Base-by-base conservation (phyloP, 1,284 basidiomycete genomes). In the Trichosporon coremiiforme region DNA sequence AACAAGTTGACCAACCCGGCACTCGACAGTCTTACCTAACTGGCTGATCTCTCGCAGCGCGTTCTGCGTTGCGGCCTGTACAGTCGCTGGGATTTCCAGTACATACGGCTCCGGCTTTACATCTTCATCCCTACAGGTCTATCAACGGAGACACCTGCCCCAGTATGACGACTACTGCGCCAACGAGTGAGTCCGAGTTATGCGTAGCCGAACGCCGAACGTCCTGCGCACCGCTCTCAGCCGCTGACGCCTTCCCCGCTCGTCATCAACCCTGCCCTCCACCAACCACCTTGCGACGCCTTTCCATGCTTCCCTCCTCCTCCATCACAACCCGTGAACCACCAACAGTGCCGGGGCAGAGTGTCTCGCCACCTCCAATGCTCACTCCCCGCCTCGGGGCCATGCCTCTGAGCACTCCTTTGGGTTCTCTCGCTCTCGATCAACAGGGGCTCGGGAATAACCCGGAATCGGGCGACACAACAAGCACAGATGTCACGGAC, bases 261-360 rank as follows among this genome's bases (percentile, higher is more conserved):
- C 57, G 57, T 62, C 57, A 62, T 62, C 57, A 33, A 62, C 57
- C 31, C 57, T 62, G 31, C 57, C 50, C 65, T 53, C 65, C 36
- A 53, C 20, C 65, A 35, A 20, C 65, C 47, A n/a, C 50, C 8
- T 35, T 25, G 20, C 12, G 38, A 13, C 66, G 20, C 57, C 12
- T 17, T 45, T 25, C 38, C 25, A 4, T 57, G n/a, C 35, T 57
- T 22, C 22, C 15, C 35, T 10, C 57, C 50, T 12, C 20, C 6
- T 62, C 57, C 29, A 62, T 62, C 57, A 64, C 36, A 12, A 36
- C 12, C 17, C 35, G 12, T 22, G 6, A 64, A 41, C 15, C 47
- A 15, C 57, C 50, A 41, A 15, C 71, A 69, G 69, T 71, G 64
- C 70, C 71, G 66, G 69, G 73, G 71, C 71, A 68, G 65, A 71